phyloP scores from a whole-genome alignment of 1,284 basidiomycete species.

The Pseudozyma sp. region DNA sequence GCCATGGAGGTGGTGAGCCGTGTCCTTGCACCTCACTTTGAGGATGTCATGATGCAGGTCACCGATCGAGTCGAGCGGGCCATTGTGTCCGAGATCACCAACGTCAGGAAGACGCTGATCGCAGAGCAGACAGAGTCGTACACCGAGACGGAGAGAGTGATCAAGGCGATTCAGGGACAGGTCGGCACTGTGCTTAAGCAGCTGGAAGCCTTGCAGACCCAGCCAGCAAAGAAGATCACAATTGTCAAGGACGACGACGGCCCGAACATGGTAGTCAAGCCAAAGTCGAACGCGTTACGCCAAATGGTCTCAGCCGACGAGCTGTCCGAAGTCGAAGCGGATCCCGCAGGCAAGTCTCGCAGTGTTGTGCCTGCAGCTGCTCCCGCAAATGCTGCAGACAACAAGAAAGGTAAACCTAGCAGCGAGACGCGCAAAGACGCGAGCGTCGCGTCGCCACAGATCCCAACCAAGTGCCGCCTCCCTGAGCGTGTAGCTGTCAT shows the following conservation, averaged over 20 bases:
- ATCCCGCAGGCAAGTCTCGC: not conserved
- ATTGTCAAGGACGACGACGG: conserved; percentile 2
- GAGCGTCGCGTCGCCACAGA: conserved; percentile 3
- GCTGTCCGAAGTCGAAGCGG: conserved; percentile 7
- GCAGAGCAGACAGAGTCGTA: conserved; percentile 38
- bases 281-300: not conserved
- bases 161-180: conserved; percentile 15
- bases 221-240: conserved; percentile 4
- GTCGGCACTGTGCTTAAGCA: conserved; percentile 12
- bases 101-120: conserved; percentile 42
- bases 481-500: conserved; percentile 70
- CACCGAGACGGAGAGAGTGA: conserved; percentile 20
- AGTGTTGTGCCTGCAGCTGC: not conserved
- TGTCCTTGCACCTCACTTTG: conserved; percentile 53
- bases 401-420: not conserved
- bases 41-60: conserved; percentile 42
- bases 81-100: conserved; percentile 46
- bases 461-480: conserved; percentile 22
- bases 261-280: not conserved
- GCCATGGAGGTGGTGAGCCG: conserved; percentile 49
- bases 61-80: conserved; percentile 22
- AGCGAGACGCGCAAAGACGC: not conserved
- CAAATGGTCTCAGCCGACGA: conserved; percentile 2
- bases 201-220: conserved; percentile 16
- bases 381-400: not conserved